Conservation (phyloP, 257 asterid genomes). For the Ilex aquifolium region DNA sequence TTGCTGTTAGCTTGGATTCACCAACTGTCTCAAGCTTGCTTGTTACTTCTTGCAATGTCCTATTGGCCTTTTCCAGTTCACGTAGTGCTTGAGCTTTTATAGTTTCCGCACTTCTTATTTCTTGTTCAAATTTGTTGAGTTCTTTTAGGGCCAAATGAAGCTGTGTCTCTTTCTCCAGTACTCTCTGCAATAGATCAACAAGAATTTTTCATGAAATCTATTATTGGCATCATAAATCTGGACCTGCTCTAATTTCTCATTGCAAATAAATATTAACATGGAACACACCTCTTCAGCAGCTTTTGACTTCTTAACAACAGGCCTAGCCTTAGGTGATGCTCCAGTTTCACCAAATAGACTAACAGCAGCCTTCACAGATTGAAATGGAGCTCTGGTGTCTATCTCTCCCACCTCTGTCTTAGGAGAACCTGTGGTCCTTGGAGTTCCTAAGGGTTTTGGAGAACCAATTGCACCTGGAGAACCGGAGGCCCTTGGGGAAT, state of each 20-base stretch:
- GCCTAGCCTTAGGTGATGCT: constrained; percentile 28
- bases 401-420: constrained; percentile 51
- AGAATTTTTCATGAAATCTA: no score
- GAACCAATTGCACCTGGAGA: constrained; percentile 28
- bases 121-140: constrained; percentile 42
- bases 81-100: constrained; percentile 51
- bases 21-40: constrained; percentile 53
- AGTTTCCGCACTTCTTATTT: constrained; percentile 41
- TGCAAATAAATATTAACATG: no score
- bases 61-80: constrained; percentile 57
- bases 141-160: constrained; percentile 58
- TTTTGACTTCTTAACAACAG: constrained; percentile 33
- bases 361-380: constrained; percentile 82
- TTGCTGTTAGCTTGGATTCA: constrained; percentile 59
- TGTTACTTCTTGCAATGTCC: constrained; percentile 56
- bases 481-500: constrained; percentile 28
- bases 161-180: constrained; percentile 74
- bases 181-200: constrained; percentile 42
- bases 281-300: constrained; percentile 60
- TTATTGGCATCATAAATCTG: no score
- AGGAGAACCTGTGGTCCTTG: constrained; percentile 32
- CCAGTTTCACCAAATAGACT: constrained; percentile 52
- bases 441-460: constrained; percentile 34
- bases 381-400: constrained; percentile 69
- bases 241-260: no score